Evolutionary conservation across 768 basidiomycete genomes (phyloP).

Genomic region (Lactarius evosmus): DNA sequence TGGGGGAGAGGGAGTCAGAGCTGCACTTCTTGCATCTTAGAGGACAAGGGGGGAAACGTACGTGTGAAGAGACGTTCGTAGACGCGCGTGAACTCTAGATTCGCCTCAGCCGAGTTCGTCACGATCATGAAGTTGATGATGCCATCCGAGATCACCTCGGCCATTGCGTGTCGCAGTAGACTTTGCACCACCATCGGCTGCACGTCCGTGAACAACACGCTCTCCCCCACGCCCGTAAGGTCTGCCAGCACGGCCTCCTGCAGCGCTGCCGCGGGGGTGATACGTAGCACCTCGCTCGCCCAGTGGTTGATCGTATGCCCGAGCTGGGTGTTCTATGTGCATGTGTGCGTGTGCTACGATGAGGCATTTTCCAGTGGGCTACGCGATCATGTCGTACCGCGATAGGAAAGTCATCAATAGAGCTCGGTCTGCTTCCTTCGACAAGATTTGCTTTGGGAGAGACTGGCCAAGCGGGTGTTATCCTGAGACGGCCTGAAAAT

Average conservation of each 20-base stretch:
- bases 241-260: constrained; percentile 59
- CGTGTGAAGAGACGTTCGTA: constrained; percentile 85
- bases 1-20: background rate
- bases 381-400: constrained; percentile 43
- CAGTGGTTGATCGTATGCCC: constrained; percentile 80
- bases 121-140: constrained; percentile 84
- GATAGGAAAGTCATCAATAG: constrained; percentile 86
- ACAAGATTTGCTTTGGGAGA: background rate
- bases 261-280: constrained; percentile 50
- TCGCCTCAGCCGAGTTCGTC: constrained; percentile 81
- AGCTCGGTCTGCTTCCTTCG: constrained; percentile 35
- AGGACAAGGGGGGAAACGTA: constrained; percentile 41
- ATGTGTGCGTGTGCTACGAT: background rate
- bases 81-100: constrained; percentile 76
- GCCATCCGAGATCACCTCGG: constrained; percentile 71
- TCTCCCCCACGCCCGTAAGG: constrained; percentile 48
- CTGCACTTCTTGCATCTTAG: background rate
- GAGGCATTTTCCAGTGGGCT: background rate
- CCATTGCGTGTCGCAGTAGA: constrained; percentile 75
- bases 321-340: constrained; percentile 58
- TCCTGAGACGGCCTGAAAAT: background rate
- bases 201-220: constrained; percentile 33
- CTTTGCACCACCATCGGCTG: constrained; percentile 72
- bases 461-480: background rate
- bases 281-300: constrained; percentile 66